Base-by-base conservation (phyloP, 345 rosid species). In the Hibiscus mutabilis region DNA sequence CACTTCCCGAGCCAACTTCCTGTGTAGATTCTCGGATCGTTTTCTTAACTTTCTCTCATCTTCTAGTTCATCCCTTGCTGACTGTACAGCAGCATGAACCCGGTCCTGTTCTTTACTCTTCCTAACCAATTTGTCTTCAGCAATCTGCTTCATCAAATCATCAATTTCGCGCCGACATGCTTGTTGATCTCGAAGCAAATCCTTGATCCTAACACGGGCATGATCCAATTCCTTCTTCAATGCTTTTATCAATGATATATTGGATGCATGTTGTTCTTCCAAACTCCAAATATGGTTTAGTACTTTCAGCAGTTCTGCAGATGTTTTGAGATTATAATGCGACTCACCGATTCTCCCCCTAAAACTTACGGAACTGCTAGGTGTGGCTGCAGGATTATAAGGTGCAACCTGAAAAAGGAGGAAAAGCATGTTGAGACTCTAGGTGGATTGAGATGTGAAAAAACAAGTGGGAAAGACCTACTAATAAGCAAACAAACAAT, bases 121-220 rank as follows among this genome's bases (percentile, higher is more conserved):
- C 78, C 86, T 81, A 53, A 71, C 78, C 31, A 86, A 40, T 60
- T 92, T 88, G 68, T 94, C 97, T 76, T 91, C 98, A 0, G 93
- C 76, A 16, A 91, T 84, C 78, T 87, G 95, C 78, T 91, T 94
- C 97, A 90, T 84, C 75, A 94, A 90, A 90, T 94, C 97, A 90
- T 84, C 75, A 94, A 90, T 78, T 82, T 90, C 97, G 0, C 80
- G 91, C n/a, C 87, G 85, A 72, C 87, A 90, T 3, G 88, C 80
- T 69, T 87, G 91, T 78, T 85, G 93, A 79, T 84, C 90, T 37
- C 80, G 83, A 31, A 88, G 82, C 82, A 95, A 83, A 84, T 90
- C 97, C 57, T 88, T 95, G 76, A 87, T 84, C 76, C 87, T 84
- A 42, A 74, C 42, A 22, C 87, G 88, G 13, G 97, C 81, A 79